Evolutionary conservation across 192 early-diverging fungal genomes (phyloP), one percentile per base, ranked within the genome.

Genomic region (Diversispora eburnea): DNA sequence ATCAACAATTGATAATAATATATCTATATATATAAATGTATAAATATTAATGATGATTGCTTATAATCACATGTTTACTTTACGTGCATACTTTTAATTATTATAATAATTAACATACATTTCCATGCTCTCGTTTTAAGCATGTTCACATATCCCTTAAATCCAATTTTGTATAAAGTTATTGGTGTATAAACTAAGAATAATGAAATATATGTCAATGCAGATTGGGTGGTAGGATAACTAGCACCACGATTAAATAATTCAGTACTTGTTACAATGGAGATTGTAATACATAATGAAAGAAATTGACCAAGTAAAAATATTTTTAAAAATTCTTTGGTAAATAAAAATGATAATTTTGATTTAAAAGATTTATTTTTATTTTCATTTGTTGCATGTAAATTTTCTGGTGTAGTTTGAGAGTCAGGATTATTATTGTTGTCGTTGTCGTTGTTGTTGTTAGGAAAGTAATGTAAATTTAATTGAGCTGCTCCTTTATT

Each of bases 251-350:
- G 84, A 60, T 83, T 77, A 17, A 84, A 80, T 46, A 93, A 77
- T 71, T 91, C 78, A 47, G 86, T 86, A n/a, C 84, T 87, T 0
- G 88, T 79, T 13, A 92, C 85, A 6, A 86, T 90, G 9, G 90
- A 91, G 12, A 85, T 83, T 7, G 92, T 93, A 71, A 93, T 90
- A 58, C 91, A 93, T 8, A 93, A 80, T 3, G 92, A 88, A 25
- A 92, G 78, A 4, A 93, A 47, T 77, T 90, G 89, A 8, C 89
- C 89, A 13, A 90, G 67, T 1, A 76, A 56, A 8, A 90, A 69
- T 58, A 88, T 84, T 3, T 73, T 41, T 22, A 82, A 17, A 65
- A 89, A 77, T 57, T 83, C n/a, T 51, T 4, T 13, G 9, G 71
- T 20, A 0, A 73, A 51, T 19, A 73, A 2, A 52, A 17, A 73